Evolutionary conservation across 1,284 basidiomycete genomes (phyloP), one percentile per base, ranked within the genome.

Genomic region (Puccinia triticina): DNA sequence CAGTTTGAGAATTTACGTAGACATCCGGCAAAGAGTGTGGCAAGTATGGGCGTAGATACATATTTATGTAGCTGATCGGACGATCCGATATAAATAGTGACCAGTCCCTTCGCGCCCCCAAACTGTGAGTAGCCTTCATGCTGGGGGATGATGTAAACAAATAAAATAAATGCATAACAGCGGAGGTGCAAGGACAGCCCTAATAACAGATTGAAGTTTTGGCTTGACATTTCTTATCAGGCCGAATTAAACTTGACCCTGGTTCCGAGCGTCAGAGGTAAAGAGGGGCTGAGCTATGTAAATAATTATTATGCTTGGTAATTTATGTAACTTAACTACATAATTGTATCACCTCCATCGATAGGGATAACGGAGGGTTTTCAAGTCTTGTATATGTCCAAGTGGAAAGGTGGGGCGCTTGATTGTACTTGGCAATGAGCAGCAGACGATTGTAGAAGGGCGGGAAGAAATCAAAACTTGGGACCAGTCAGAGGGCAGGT

Each of bases 401-500:
- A 7, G 26, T 29, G 3, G 57, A 29, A 32, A 59, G 57, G 57
- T 59, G 57, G 57, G 57, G 57, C 57, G 57, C n/a, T n/a, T 59
- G n/a, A 59, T 59, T n/a, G 29, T 8, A 59, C n/a, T 59, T 59
- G 57, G n/a, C n/a, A 59, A 59, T 59, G 16, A 26, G 57, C 26
- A 32, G 57, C 43, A 14, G 43, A 46, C 8, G 43, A 14, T 46
- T 46, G 43, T 8, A 46, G 43, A 46, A 14, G 14, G 7, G 43
- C 7, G 43, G 43, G 43, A 46, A 46, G 43, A 46, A 46, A 8
- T n/a, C 57, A n/a, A 7, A 59, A n/a, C 57, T 59, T 32, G 57
- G 26, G 57, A 59, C 57, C 57, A 59, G 57, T 59, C 57, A 59
- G 57, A 59, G 57, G 14, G 57, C n/a, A 46, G 43, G 43, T 46